Conservation (phyloP, 2,329 filamentous ascomycete genomes). For the Penicillium digitatum region DNA sequence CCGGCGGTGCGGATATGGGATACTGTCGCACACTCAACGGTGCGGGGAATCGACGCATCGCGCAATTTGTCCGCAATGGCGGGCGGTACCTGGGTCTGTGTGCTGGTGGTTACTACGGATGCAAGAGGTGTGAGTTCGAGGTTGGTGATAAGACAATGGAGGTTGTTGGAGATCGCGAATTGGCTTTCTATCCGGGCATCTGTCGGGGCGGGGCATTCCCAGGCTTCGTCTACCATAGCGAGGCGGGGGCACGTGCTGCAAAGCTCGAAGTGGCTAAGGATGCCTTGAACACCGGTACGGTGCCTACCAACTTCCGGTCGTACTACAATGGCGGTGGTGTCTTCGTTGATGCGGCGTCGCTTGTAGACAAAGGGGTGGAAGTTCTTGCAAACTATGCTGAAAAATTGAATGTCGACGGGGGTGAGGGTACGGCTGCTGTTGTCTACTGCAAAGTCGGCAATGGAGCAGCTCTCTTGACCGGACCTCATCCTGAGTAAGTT, state of each 20-base stretch:
- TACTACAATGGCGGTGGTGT: constrained; percentile 96
- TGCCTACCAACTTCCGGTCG: constrained; percentile 62
- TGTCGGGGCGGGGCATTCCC: constrained; percentile 83
- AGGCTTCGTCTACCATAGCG: constrained; percentile 87
- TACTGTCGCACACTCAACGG: constrained; percentile 89
- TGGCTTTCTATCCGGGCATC: constrained; percentile 81
- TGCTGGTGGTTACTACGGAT: constrained; percentile 90
- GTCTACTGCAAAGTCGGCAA: constrained; percentile 80
- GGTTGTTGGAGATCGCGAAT: constrained; percentile 77
- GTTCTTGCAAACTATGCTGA: constrained; percentile 77
- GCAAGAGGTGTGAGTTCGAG: constrained; percentile 81
- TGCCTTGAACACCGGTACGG: constrained; percentile 51
- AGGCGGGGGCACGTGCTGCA: constrained; percentile 73
- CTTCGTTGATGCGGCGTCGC: constrained; percentile 72
- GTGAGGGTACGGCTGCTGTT: constrained; percentile 69
- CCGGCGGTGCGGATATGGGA: constrained; percentile 87
- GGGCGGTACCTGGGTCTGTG: constrained; percentile 88
- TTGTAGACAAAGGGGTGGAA: constrained; percentile 64
- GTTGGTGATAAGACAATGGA: constrained; percentile 75
- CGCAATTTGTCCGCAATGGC: constrained; percentile 78
- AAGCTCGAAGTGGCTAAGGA: constrained; percentile 61
- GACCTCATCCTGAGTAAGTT: constrained; percentile 84
- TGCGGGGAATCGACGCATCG: constrained; percentile 76
- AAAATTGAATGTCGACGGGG: constrained; percentile 70
- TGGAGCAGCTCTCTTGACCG: constrained; percentile 74